Evolutionary conservation across 2,329 filamentous ascomycete species (phyloP).

Genomic region (Seiridium unicorne): DNA sequence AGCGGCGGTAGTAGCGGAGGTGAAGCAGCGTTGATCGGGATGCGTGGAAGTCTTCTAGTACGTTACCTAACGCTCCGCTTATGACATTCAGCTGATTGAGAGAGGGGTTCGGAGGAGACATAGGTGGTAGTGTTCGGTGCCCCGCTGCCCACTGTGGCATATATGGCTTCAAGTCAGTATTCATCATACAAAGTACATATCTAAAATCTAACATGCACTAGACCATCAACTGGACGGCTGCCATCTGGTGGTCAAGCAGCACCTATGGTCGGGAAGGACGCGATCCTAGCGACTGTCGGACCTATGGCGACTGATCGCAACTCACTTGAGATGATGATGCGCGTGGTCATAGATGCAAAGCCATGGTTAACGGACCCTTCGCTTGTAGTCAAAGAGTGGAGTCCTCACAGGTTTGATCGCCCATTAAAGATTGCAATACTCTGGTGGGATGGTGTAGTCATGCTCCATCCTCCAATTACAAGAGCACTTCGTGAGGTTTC

Average conservation of each 20-base stretch:
- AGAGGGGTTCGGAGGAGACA: slow-evolving; percentile 50
- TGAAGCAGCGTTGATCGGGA: slow-evolving; percentile 52
- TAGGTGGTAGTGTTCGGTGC: slow-evolving; percentile 46
- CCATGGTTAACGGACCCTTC: slow-evolving; percentile 24
- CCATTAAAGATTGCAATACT: slow-evolving; percentile 58
- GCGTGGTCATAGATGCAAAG: slow-evolving; percentile 25
- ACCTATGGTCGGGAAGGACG: slow-evolving; percentile 39
- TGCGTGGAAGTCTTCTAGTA: slow-evolving; percentile 46
- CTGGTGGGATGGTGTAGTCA: slow-evolving; percentile 58
- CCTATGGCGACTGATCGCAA: slow-evolving; percentile 52
- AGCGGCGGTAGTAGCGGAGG: slow-evolving; percentile 55
- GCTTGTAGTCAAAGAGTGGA: slow-evolving; percentile 21
- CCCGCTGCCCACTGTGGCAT: slow-evolving; percentile 47
- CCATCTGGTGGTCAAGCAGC: slow-evolving; percentile 25
- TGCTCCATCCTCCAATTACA: slow-evolving; percentile 57
- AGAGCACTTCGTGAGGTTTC: slow-evolving; percentile 56
- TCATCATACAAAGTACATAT: background rate
- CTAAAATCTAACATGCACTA: background rate
- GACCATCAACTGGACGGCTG: background rate
- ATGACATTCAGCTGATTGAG: background rate
- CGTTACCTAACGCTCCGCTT: background rate
- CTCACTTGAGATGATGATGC: slow-evolving; percentile 42
- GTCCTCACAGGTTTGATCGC: slow-evolving; percentile 1
- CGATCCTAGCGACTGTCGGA: slow-evolving; percentile 48
- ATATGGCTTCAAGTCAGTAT: slow-evolving; percentile 31